A percentile compares a stretch with the other conserved stretches of the same genome.
phyloP scores from a whole-genome alignment of 768 basidiomycete species.

The Pulveroboletus frians region DNA sequence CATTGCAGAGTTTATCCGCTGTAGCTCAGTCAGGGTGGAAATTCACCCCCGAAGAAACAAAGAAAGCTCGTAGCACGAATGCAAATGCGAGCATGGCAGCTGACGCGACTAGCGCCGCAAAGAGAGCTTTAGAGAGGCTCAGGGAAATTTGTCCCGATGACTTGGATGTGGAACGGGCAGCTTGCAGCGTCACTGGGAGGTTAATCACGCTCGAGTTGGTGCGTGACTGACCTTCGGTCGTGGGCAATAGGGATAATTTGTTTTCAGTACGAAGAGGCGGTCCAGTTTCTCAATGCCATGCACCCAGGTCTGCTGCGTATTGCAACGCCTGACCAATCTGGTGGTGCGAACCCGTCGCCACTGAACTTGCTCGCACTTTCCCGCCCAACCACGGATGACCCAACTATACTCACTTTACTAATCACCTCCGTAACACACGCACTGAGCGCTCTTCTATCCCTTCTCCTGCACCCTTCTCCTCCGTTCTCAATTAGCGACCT shows the following conservation, averaged over 20 bases:
- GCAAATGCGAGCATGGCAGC: conserved; percentile 33
- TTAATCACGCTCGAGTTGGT: conserved; percentile 68
- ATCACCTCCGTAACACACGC: conserved; percentile 58
- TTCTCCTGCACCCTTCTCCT: conserved; percentile 17
- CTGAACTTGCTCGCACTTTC: conserved; percentile 41
- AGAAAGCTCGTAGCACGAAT: conserved; percentile 15
- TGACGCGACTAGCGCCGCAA: conserved; percentile 32
- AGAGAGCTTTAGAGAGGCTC: conserved; percentile 42
- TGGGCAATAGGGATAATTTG: neutral
- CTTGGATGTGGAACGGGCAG: conserved; percentile 70
- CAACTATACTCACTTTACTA: conserved; percentile 45
- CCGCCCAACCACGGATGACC: conserved; percentile 30
- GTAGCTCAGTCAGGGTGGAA: conserved; percentile 61
- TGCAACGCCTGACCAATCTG: neutral
- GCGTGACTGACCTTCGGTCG: conserved; percentile 24
- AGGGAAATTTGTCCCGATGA: conserved; percentile 42
- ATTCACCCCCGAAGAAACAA: conserved; percentile 25
- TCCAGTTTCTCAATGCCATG: conserved; percentile 43
- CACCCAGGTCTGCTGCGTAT: conserved; percentile 35
- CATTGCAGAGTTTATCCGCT: conserved; percentile 52
- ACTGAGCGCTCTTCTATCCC: conserved; percentile 38
- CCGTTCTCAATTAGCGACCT: conserved; percentile 23
- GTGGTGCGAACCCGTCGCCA: neutral
- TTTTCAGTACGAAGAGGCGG: conserved; percentile 50
- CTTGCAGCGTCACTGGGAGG: conserved; percentile 61